A percentile compares a stretch with the other conserved stretches of the same genome.
Conservation (phyloP, 2,329 filamentous ascomycete species). For the Fusarium sp. region DNA sequence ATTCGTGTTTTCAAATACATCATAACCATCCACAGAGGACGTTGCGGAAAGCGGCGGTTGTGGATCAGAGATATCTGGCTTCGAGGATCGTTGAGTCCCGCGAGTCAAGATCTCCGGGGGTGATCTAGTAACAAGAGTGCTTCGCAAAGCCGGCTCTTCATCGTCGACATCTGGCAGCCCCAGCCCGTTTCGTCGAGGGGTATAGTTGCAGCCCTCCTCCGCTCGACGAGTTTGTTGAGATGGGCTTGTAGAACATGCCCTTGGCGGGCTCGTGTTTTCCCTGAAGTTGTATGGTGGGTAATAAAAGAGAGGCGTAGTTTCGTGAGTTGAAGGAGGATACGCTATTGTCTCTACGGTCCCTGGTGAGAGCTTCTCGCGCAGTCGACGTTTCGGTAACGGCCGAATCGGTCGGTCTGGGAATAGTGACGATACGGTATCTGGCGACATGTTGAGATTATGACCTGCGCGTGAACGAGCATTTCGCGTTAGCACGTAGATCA, state of each 20-base stretch:
- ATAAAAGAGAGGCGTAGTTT: constrained; percentile 77
- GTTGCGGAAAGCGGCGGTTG: constrained; percentile 73
- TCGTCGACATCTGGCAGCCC: constrained; percentile 69
- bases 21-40: constrained; percentile 85
- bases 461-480: constrained; percentile 46
- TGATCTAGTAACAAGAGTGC: constrained; percentile 55
- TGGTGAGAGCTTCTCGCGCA: constrained; percentile 87
- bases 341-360: constrained; percentile 84
- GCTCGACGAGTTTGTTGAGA: constrained; percentile 35
- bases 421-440: constrained; percentile 80
- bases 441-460: constrained; percentile 65
- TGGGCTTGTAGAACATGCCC: constrained; percentile 31
- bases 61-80: constrained; percentile 56
- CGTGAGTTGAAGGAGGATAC: constrained; percentile 80
- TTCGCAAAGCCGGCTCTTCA: constrained; percentile 56
- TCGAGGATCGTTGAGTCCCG: constrained; percentile 53
- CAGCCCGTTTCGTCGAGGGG: constrained; percentile 48
- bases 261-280: constrained; percentile 50
- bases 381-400: constrained; percentile 86
- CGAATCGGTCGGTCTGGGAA: constrained; percentile 93
- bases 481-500: constrained; percentile 44
- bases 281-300: constrained; percentile 63
- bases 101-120: constrained; percentile 57
- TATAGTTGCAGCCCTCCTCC: constrained; percentile 39
- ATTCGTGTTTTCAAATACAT: constrained; percentile 97